phyloP scores from a whole-genome alignment of 805 yeast species.

The Saturnispora hagleri region DNA sequence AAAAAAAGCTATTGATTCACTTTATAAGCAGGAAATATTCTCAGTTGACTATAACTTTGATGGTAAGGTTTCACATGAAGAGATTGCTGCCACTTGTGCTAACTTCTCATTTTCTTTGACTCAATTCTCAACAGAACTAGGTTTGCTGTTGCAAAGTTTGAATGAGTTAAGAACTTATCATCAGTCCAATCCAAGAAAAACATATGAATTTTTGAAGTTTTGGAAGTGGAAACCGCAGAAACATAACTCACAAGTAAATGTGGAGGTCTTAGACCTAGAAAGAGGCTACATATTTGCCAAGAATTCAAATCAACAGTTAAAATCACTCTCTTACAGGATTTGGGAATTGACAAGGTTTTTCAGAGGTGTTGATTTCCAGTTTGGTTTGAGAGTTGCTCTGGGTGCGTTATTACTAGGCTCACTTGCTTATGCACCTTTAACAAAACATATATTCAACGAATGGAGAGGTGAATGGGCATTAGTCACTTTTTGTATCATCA shows the following conservation, averaged over 20 bases:
- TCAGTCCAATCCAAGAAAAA: constrained; percentile 13
- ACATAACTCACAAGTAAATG: not conserved
- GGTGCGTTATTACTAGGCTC: constrained; percentile 61
- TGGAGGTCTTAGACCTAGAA: constrained; percentile 5
- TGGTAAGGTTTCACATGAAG: constrained; percentile 57
- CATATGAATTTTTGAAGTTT: constrained; percentile 46
- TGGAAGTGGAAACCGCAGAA: constrained; percentile 31
- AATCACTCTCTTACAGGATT: constrained; percentile 25
- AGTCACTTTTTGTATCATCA: constrained; percentile 72
- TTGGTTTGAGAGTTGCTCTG: constrained; percentile 69
- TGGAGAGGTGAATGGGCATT: constrained; percentile 85
- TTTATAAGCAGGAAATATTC: constrained; percentile 51
- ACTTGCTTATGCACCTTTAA: constrained; percentile 55
- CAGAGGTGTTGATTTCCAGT: constrained; percentile 59
- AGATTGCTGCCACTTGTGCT: constrained; percentile 77
- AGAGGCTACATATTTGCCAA: constrained; percentile 3
- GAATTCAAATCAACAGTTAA: constrained; percentile 3
- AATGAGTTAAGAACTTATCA: constrained; percentile 21
- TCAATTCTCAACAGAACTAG: constrained; percentile 52
- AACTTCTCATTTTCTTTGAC: constrained; percentile 61
- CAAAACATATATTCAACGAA: constrained; percentile 43
- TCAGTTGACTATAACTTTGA: constrained; percentile 29
- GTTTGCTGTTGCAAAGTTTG: constrained; percentile 36
- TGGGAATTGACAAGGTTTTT: constrained; percentile 47
- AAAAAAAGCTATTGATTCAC: constrained; percentile 41